Percentiles rank a stretch among this genome's conserved stretches.
Conservation (phyloP, 2,329 filamentous ascomycete genomes). For the Metarhizium guizhouense region DNA sequence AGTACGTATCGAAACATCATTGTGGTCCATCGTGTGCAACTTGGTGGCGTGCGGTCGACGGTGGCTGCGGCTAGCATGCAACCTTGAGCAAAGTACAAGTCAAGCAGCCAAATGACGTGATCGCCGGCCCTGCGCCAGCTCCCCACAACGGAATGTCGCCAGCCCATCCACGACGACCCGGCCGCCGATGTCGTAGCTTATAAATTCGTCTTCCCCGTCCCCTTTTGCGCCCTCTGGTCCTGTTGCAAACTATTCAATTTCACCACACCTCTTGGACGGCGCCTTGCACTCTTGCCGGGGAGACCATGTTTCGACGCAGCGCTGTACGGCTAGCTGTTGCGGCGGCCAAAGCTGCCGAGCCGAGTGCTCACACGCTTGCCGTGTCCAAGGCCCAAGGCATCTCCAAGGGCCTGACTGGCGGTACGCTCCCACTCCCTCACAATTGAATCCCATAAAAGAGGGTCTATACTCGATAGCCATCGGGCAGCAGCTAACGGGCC, state of each 20-base stretch:
- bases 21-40: no score
- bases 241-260: background rate
- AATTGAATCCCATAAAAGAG: background rate
- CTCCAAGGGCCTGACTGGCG: slow-evolving; percentile 71
- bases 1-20: no score
- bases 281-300: background rate
- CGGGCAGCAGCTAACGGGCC: background rate
- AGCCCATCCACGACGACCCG: background rate
- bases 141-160: background rate
- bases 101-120: background rate
- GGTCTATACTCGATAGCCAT: background rate
- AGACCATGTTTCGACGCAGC: slow-evolving; percentile 58
- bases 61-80: no score
- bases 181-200: background rate
- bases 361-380: slow-evolving; percentile 54
- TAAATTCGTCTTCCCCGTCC: background rate
- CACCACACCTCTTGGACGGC: background rate
- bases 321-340: slow-evolving; percentile 58
- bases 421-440: slow-evolving; percentile 36
- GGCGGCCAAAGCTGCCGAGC: slow-evolving; percentile 33
- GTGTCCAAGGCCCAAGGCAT: slow-evolving; percentile 75
- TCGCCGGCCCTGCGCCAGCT: background rate
- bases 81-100: no score
- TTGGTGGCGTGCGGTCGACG: background rate
- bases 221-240: background rate